These are phyloP conservation scores for Colletotrichum simmondsii DNA, from an alignment of 2,329 filamentous ascomycete species.

Conservation along the genomic window DNA sequence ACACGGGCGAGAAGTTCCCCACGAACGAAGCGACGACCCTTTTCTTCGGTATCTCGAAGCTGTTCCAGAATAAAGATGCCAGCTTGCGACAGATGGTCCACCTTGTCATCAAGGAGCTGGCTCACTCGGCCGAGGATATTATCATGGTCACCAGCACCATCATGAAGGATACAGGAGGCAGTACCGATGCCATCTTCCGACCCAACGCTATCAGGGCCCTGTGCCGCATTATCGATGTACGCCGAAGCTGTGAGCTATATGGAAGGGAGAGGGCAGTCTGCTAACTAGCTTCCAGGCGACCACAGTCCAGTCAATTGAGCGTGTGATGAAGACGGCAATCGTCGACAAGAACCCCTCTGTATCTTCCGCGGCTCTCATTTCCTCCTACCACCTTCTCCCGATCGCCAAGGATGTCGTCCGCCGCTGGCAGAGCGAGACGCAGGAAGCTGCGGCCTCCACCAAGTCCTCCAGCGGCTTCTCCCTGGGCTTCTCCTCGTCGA, in stretches of 20 bases:
- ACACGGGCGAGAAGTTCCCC: conserved; percentile 96
- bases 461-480: conserved; percentile 93
- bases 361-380: conserved; percentile 93
- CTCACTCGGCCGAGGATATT: conserved; percentile 94
- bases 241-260: conserved; percentile 44
- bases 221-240: conserved; percentile 95
- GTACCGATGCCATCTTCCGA: conserved; percentile 92
- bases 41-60: conserved; percentile 98
- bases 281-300: conserved; percentile 70
- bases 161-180: conserved; percentile 98
- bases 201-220: conserved; percentile 96
- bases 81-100: conserved; percentile 99
- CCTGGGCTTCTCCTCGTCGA: conserved; percentile 88
- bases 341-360: conserved; percentile 99
- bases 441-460: conserved; percentile 90
- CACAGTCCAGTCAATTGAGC: conserved; percentile 96
- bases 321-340: conserved; percentile 98
- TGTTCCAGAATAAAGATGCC: conserved; percentile 99
- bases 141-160: conserved; percentile 99
- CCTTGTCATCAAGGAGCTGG: conserved; percentile 96
- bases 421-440: conserved; percentile 98
- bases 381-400: conserved; percentile 96
- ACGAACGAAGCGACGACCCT: conserved; percentile 97
- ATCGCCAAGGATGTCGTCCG: conserved; percentile 95
- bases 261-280: not conserved